Conservation (phyloP, 2,329 filamentous ascomycete genomes). For the Hypoxylon sp. region DNA sequence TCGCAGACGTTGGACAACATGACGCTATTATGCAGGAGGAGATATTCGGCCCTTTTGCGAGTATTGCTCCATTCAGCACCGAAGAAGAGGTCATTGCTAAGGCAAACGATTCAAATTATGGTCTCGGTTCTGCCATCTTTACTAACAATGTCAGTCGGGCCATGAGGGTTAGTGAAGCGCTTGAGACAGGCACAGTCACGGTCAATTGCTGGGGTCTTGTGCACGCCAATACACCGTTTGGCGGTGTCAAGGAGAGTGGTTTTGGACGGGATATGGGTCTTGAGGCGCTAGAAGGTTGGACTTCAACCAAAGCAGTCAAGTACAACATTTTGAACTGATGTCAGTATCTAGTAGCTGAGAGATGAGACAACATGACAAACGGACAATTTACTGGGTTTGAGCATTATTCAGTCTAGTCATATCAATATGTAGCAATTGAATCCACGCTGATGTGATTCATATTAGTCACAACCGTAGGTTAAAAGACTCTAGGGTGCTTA, state of each 20-base stretch:
- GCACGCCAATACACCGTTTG: conserved; percentile 38
- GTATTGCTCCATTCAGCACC: conserved; percentile 74
- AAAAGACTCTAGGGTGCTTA: conserved; percentile 54
- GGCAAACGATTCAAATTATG: conserved; percentile 74
- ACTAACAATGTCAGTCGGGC: conserved; percentile 67
- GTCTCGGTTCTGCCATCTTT: conserved; percentile 75
- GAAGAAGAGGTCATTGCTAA: conserved; percentile 57
- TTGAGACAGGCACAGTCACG: conserved; percentile 55
- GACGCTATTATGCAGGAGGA: conserved; percentile 39
- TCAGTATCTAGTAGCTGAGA: conserved; percentile 39
- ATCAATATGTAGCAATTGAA: no score
- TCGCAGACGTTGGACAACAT: conserved; percentile 30
- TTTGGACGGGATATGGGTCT: conserved; percentile 49
- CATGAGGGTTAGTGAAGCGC: conserved; percentile 69
- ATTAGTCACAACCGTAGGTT: conserved; percentile 48
- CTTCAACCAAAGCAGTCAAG: conserved; percentile 19
- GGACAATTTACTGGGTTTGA: no score
- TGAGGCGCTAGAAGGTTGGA: conserved; percentile 28
- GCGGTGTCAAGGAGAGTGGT: conserved; percentile 53
- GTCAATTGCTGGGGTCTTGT: conserved; percentile 27
- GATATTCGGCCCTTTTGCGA: conserved; percentile 41
- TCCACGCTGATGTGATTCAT: conserved; percentile 50
- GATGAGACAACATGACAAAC: not conserved
- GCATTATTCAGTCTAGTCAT: no score
- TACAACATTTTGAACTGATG: conserved; percentile 7